Evolutionary conservation across 2,329 filamentous ascomycete genomes (phyloP).

Genomic region (Fusarium brachygibbosum): DNA sequence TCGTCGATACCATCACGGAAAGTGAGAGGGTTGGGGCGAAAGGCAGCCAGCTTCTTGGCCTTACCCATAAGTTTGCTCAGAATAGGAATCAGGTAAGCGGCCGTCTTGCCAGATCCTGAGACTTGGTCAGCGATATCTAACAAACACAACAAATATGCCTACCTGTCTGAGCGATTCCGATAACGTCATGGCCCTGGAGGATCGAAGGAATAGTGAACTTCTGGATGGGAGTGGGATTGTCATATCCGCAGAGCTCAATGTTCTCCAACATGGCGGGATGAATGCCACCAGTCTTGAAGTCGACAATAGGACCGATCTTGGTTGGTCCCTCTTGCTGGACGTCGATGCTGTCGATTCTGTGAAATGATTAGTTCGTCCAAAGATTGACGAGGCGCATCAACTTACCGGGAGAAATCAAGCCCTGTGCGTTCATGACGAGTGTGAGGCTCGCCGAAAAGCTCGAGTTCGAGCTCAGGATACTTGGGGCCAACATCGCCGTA

Average conservation of each 20-base stretch:
- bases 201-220: conserved; percentile 86
- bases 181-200: conserved; percentile 80
- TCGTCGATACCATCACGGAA: conserved; percentile 64
- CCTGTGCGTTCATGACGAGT: conserved; percentile 66
- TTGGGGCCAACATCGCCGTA: conserved; percentile 86
- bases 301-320: conserved; percentile 64
- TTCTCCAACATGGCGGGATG: conserved; percentile 89
- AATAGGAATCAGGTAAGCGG: conserved; percentile 90
- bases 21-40: conserved; percentile 74
- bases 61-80: conserved; percentile 96
- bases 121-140: conserved; percentile 15
- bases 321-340: conserved; percentile 69
- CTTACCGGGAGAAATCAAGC: conserved; percentile 73
- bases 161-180: conserved; percentile 93
- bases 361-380: conserved; percentile 42
- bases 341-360: conserved; percentile 67
- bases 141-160: neutral
- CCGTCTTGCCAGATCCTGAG: conserved; percentile 94
- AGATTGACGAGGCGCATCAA: conserved; percentile 23
- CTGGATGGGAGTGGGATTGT: conserved; percentile 86
- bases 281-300: conserved; percentile 82
- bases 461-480: conserved; percentile 76
- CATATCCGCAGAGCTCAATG: conserved; percentile 78
- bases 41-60: conserved; percentile 85
- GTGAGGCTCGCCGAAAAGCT: conserved; percentile 76